Evolutionary conservation across 768 basidiomycete species (phyloP).

Genomic region (Auriscalpium vulgare): DNA sequence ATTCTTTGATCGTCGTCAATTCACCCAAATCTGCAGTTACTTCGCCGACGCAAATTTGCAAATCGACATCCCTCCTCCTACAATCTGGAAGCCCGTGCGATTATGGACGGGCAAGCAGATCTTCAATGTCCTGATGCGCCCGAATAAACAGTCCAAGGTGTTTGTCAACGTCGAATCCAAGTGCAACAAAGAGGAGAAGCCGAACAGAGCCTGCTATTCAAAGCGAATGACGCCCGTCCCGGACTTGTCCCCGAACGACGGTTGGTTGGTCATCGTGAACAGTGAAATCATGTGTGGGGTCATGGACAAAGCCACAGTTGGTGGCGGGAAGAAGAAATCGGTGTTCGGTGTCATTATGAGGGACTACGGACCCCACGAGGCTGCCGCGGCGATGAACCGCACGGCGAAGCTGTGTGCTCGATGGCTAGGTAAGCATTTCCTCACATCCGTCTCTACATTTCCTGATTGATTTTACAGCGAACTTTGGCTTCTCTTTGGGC

Average conservation of each 20-base stretch:
- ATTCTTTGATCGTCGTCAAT: slow-evolving; percentile 90
- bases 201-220: slow-evolving; percentile 54
- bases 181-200: slow-evolving; percentile 84
- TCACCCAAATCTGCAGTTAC: slow-evolving; percentile 95
- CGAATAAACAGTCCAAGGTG: slow-evolving; percentile 75
- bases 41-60: slow-evolving; percentile 85
- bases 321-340: slow-evolving; percentile 98
- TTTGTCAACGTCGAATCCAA: slow-evolving; percentile 94
- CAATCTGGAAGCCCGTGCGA: slow-evolving; percentile 85
- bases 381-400: slow-evolving; percentile 91
- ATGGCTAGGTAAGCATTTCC: slow-evolving; percentile 62
- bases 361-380: slow-evolving; percentile 93
- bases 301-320: slow-evolving; percentile 97
- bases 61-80: slow-evolving; percentile 92
- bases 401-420: slow-evolving; percentile 93
- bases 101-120: slow-evolving; percentile 99
- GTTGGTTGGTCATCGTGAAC: slow-evolving; percentile 94
- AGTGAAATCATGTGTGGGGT: slow-evolving; percentile 99
- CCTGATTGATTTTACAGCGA: slow-evolving; percentile 48
- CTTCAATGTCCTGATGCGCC: slow-evolving; percentile 96
- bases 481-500: slow-evolving; percentile 94
- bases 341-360: slow-evolving; percentile 97
- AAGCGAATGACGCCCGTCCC: slow-evolving; percentile 51
- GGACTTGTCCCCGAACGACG: slow-evolving; percentile 94
- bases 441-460: neutral